Evolutionary conservation across 83 land plant genomes (phyloP).

Genomic region (Diphasiastrum complanatum): DNA sequence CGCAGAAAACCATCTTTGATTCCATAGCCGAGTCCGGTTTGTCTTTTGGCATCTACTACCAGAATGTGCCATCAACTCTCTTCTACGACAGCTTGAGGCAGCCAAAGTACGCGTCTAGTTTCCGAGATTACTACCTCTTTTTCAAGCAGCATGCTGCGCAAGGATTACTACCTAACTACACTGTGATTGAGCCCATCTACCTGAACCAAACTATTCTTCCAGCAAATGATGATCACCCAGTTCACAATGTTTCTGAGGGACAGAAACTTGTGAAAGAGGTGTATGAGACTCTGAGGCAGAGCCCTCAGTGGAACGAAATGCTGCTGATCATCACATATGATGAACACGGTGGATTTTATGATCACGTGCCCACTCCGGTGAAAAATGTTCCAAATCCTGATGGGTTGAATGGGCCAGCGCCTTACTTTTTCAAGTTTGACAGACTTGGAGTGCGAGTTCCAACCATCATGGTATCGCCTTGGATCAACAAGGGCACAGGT

Average conservation of each 20-base stretch:
- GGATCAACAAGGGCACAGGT: conserved; percentile 86
- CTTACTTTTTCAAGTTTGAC: conserved; percentile 58
- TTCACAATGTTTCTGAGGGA: conserved; percentile 76
- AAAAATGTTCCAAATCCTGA: conserved; percentile 65
- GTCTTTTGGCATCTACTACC: conserved; percentile 87
- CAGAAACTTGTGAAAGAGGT: conserved; percentile 76
- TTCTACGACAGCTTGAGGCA: conserved; percentile 68
- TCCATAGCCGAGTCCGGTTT: conserved; percentile 74
- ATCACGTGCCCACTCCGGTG: conserved; percentile 70
- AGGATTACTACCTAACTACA: conserved; percentile 81
- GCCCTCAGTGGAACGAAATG: conserved; percentile 84
- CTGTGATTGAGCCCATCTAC: conserved; percentile 83
- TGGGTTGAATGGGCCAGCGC: conserved; percentile 51
- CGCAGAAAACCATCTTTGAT: conserved; percentile 89
- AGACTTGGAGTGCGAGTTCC: conserved; percentile 82
- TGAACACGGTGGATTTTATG: conserved; percentile 89
- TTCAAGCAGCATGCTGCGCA: conserved; percentile 69
- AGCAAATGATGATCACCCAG: conserved; percentile 84
- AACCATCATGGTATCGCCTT: conserved; percentile 75
- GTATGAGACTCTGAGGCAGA: conserved; percentile 61
- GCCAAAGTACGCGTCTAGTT: conserved; percentile 52
- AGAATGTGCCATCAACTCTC: conserved; percentile 79
- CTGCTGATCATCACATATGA: conserved; percentile 76
- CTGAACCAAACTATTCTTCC: conserved; percentile 50
- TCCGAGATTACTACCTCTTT: conserved; percentile 46